phyloP scores from a whole-genome alignment of 192 early-diverging fungal species.

The Rhizophlyctis rosea region DNA sequence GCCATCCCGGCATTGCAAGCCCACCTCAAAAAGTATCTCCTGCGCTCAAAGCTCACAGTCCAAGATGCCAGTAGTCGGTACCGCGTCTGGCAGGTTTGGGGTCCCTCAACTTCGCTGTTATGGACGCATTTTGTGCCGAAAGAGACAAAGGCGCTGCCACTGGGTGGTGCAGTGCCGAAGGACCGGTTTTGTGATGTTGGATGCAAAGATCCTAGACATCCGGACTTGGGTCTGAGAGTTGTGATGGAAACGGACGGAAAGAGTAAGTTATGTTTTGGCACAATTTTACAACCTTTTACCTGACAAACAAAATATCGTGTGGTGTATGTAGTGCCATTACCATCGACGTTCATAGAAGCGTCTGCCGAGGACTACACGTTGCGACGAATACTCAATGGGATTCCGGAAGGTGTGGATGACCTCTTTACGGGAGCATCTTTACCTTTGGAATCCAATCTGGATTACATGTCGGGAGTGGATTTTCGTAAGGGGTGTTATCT shows the following conservation, averaged over 20 bases:
- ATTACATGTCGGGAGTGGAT: conserved; percentile 93
- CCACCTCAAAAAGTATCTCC: conserved; percentile 72
- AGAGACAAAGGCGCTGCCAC: conserved; percentile 16
- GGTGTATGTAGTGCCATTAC: conserved; percentile 35
- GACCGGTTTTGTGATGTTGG: conserved; percentile 35
- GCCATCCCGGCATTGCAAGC: conserved; percentile 48
- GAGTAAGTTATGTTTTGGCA: conserved; percentile 4
- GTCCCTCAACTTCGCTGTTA: conserved; percentile 42
- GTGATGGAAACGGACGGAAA: conserved; percentile 27
- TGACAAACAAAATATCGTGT: neutral
- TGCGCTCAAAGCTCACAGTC: conserved; percentile 75
- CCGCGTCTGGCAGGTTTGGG: conserved; percentile 75
- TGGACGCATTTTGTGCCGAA: conserved; percentile 18
- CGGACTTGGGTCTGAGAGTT: conserved; percentile 58
- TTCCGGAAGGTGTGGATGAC: conserved; percentile 87
- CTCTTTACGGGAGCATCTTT: conserved; percentile 66
- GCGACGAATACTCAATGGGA: conserved; percentile 76
- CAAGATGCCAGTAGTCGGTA: conserved; percentile 62
- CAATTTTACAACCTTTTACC: neutral
- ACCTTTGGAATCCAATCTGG: conserved; percentile 89
- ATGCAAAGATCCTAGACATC: conserved; percentile 50
- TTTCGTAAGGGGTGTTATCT: conserved; percentile 98
- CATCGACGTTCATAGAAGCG: conserved; percentile 52
- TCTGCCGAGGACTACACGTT: conserved; percentile 61
- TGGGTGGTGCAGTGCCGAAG: conserved; percentile 25